Percentiles rank a stretch among this genome's conserved stretches.
Conservation (phyloP, 1,139 yeast species). For the Trichomonascaceae sp. region DNA sequence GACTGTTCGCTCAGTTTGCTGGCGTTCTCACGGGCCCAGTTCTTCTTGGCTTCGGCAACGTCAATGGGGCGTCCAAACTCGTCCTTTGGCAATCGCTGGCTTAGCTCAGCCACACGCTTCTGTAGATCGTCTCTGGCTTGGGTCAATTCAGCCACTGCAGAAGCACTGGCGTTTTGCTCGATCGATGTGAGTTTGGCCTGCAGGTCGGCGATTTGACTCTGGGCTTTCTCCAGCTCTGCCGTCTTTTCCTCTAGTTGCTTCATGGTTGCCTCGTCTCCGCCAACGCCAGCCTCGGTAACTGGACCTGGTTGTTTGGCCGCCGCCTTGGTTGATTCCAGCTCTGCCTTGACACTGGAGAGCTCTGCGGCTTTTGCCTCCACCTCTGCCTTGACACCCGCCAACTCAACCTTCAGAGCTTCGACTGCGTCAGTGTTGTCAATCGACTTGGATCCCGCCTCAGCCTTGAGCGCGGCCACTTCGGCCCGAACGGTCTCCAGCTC, state of each 20-base stretch:
- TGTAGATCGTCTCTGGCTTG: slow-evolving; percentile 5
- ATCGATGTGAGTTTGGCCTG: neutral
- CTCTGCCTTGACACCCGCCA: slow-evolving; percentile 11
- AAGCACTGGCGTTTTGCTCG: neutral
- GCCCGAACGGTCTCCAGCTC: slow-evolving; percentile 11
- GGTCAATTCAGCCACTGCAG: slow-evolving; percentile 3
- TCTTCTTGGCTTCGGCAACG: slow-evolving; percentile 3
- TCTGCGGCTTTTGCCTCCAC: slow-evolving; percentile 23
- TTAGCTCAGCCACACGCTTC: slow-evolving; percentile 2
- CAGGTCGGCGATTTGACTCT: neutral
- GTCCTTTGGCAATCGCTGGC: slow-evolving; percentile 1
- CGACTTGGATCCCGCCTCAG: slow-evolving; percentile 8
- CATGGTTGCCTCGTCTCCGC: slow-evolving; percentile 1
- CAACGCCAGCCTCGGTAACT: slow-evolving; percentile 3
- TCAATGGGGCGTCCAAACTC: slow-evolving; percentile 1
- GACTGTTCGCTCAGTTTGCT: slow-evolving; percentile 1
- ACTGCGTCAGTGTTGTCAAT: slow-evolving; percentile 9
- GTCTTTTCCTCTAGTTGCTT: slow-evolving; percentile 5
- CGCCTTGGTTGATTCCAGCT: slow-evolving; percentile 12
- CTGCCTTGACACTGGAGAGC: slow-evolving; percentile 9
- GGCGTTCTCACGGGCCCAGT: slow-evolving; percentile 2
- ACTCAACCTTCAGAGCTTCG: slow-evolving; percentile 13
- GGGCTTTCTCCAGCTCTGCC: neutral
- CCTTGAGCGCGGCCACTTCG: slow-evolving; percentile 9
- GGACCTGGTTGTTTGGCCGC: slow-evolving; percentile 11